These are phyloP conservation scores for Verticillium dahliae DNA, from an alignment of 2,329 filamentous ascomycete species.

Conservation along the genomic window DNA sequence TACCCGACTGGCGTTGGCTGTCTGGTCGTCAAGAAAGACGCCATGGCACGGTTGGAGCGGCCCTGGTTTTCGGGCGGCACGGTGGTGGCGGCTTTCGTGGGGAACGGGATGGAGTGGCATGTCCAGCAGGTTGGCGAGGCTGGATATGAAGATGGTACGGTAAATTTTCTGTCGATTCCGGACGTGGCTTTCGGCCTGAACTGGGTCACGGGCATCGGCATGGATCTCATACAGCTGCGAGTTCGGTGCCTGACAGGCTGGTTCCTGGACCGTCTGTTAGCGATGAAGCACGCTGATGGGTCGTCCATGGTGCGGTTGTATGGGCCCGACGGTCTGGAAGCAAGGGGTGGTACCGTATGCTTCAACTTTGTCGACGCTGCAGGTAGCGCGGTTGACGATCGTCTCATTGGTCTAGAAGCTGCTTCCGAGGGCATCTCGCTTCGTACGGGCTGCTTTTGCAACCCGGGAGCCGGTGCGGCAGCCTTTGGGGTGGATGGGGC, in stretches of 20 bases:
- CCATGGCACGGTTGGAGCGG: slow-evolving; percentile 21
- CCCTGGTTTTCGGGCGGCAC: slow-evolving; percentile 35
- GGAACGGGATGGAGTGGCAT: slow-evolving; percentile 20
- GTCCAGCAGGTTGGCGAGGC: slow-evolving; percentile 18
- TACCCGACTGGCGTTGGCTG: slow-evolving; percentile 34
- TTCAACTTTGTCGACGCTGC: slow-evolving; percentile 29
- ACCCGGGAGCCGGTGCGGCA: slow-evolving; percentile 29
- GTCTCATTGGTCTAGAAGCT: slow-evolving; percentile 25
- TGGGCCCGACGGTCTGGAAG: slow-evolving; percentile 20
- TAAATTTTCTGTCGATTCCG: slow-evolving; percentile 31
- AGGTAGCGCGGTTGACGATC: slow-evolving; percentile 27
- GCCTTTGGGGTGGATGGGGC: slow-evolving; percentile 21
- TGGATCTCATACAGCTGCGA: slow-evolving; percentile 19
- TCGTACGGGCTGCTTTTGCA: slow-evolving; percentile 35
- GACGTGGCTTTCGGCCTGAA: slow-evolving; percentile 28
- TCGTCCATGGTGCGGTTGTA: slow-evolving; percentile 25
- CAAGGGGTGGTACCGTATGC: slow-evolving; percentile 27
- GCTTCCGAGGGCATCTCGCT: slow-evolving; percentile 26
- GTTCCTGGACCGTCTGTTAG: slow-evolving; percentile 22
- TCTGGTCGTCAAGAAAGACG: slow-evolving; percentile 24
- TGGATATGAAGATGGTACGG: slow-evolving; percentile 32
- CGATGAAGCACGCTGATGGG: slow-evolving; percentile 24
- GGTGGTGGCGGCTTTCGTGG: slow-evolving; percentile 23
- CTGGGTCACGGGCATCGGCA: slow-evolving; percentile 23
- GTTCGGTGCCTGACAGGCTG: slow-evolving; percentile 29